These are phyloP conservation scores for Crassisporium funariophilum DNA, from an alignment of 768 basidiomycete species.

Conservation along the genomic window DNA sequence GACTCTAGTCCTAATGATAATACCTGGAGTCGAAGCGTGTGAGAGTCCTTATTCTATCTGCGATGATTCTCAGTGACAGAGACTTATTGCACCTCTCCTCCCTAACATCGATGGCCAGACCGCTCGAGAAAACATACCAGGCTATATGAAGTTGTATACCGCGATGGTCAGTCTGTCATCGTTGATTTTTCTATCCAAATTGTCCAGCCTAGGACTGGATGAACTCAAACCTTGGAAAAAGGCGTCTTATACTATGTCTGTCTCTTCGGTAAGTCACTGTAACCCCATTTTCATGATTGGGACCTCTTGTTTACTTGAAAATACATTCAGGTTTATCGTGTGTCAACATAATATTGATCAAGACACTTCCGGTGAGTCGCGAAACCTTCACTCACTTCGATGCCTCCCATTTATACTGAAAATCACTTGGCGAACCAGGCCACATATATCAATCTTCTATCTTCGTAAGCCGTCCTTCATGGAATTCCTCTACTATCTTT, in stretches of 20 bases:
- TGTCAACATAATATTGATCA: slow-evolving; percentile 16
- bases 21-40: slow-evolving; percentile 13
- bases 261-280: slow-evolving; percentile 12
- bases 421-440: background rate
- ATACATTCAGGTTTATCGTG: slow-evolving; percentile 8
- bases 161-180: slow-evolving; percentile 7
- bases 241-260: slow-evolving; percentile 17
- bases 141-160: slow-evolving; percentile 9
- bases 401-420: too few species aligned
- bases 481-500: background rate
- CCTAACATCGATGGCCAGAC: background rate
- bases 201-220: too few species aligned
- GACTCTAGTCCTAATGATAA: slow-evolving; percentile 12
- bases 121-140: slow-evolving; percentile 7
- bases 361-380: slow-evolving; percentile 9
- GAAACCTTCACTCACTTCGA: too few species aligned
- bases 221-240: too few species aligned
- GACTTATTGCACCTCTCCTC: background rate
- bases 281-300: background rate
- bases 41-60: background rate
- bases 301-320: background rate
- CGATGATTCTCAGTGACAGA: background rate
- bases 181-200: too few species aligned
- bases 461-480: slow-evolving; percentile 6
- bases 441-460: slow-evolving; percentile 6